Evolutionary conservation across 768 basidiomycete species (phyloP), one percentile per base, ranked within the genome.

Genomic region (Favolaschia claudopus): DNA sequence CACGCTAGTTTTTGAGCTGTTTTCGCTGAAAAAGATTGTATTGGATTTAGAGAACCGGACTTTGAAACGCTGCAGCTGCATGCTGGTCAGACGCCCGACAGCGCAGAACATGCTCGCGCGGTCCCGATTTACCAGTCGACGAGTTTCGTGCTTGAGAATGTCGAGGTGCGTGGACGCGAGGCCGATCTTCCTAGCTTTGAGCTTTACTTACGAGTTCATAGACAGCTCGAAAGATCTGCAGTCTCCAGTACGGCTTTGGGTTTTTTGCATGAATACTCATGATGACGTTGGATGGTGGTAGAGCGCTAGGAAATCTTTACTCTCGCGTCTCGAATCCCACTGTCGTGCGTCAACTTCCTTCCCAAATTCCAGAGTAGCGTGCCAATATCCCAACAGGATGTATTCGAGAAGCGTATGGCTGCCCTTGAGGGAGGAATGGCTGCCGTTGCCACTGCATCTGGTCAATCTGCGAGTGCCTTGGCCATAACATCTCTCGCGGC

Each of bases 21-120:
- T 32, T 43, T 60, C 52, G 22, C 17, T 42, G n/a, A 44, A 34
- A 29, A n/a, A n/a, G n/a, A n/a, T n/a, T n/a, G n/a, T n/a, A n/a
- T 20, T 42, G 8, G 7, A 8, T 52, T 39, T 46, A 74, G 77
- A 59, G 69, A 70, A 1, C 81, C 82, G 28, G 82, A 86, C 60
- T 88, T 87, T 61, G 86, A 88, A 64, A 88, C 87, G 1, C 67
- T 86, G 19, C 83, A 88, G 71, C 73, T 89, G 14, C 87, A 89
- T 57, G 87, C 85, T 5, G 88, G 87, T 2, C 83, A 85, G 51
- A 71, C 71, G 4, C 74, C 77, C 2, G 85, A 86, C 65, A 75
- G 82, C 0, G 69, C 82, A 5, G 85, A 85, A 12, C 84, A 84
- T 36, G 84, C 87, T 1, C 79, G 86, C 12, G 88, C 88, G 1